Conservation (phyloP, 495 filamentous ascomycete genomes). For the Parathielavia appendiculata region DNA sequence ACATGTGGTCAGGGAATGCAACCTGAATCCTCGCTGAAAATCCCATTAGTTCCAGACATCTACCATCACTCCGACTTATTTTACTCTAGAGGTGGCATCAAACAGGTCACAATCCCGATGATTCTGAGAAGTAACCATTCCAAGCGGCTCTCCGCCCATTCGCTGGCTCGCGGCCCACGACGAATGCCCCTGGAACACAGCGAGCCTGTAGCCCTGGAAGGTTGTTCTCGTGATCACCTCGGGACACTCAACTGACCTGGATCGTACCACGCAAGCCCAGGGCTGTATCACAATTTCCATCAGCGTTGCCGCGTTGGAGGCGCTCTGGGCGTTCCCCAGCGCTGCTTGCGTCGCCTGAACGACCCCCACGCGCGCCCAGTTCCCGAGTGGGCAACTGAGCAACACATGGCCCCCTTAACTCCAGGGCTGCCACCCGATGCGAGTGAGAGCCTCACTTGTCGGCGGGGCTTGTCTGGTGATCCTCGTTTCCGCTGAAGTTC, state of each 20-base stretch:
- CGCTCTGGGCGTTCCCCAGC: slow-evolving; percentile 3
- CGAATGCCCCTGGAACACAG: background rate
- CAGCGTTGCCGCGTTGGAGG: background rate
- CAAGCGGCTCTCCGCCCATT: background rate
- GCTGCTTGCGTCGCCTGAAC: background rate
- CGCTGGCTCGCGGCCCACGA: background rate
- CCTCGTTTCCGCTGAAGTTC: background rate
- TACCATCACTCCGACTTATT: background rate
- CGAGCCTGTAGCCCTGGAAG: background rate
- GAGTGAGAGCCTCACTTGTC: slow-evolving; percentile 1
- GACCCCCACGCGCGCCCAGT: slow-evolving; percentile 12
- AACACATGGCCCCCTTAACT: slow-evolving; percentile 1
- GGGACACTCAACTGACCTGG: slow-evolving; percentile 5
- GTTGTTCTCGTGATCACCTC: slow-evolving; percentile 6
- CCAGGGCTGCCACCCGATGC: background rate
- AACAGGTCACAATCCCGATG: background rate
- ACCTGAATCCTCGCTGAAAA: too few relatives aligned
- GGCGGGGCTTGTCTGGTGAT: background rate
- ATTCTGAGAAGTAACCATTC: background rate
- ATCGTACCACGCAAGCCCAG: slow-evolving; percentile 16
- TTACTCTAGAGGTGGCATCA: background rate
- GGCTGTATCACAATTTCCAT: slow-evolving; percentile 5
- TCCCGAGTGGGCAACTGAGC: slow-evolving; percentile 7
- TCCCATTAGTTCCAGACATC: too few relatives aligned
- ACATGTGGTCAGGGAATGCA: too few relatives aligned